A percentile compares a stretch with the other conserved stretches of the same genome.
Evolutionary conservation across 495 filamentous ascomycete species (phyloP).

Genomic region (Neurospora africana): DNA sequence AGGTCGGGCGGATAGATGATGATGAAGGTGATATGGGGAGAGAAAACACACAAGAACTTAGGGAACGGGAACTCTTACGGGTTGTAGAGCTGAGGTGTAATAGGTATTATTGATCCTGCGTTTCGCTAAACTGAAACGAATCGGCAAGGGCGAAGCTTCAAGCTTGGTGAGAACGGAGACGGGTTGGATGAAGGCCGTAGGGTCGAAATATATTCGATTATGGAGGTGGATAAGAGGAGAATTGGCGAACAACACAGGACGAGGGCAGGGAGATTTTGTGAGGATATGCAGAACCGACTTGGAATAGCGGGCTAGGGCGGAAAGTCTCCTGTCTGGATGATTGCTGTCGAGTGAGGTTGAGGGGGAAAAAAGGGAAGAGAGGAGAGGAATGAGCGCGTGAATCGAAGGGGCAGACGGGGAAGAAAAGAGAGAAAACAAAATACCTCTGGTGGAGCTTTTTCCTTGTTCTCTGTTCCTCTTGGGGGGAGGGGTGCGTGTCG

Average conservation of each 20-base stretch:
- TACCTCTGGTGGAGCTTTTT: not conserved
- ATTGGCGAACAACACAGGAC: constrained; percentile 26
- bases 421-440: constrained; percentile 7
- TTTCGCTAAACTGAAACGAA: not conserved
- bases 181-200: not conserved
- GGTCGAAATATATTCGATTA: not conserved
- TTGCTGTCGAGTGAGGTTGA: constrained; percentile 25
- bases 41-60: not conserved
- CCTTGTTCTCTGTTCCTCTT: not conserved
- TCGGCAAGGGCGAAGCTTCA: not conserved
- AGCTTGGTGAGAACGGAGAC: not conserved
- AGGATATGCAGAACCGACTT: constrained; percentile 11
- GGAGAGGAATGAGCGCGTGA: not conserved
- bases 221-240: not conserved
- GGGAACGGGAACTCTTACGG: not conserved
- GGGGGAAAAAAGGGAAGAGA: constrained; percentile 12
- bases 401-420: not conserved
- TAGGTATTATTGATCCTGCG: not conserved
- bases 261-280: constrained; percentile 4
- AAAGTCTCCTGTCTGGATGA: constrained; percentile 15
- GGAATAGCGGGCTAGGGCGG: constrained; percentile 5
- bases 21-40: not conserved
- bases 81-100: not conserved
- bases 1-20: not conserved
- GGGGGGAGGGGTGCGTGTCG: not conserved